Percentiles rank a stretch among this genome's conserved stretches.
Evolutionary conservation across 495 filamentous ascomycete species (phyloP).

Genomic region (Parathielavia appendiculata): DNA sequence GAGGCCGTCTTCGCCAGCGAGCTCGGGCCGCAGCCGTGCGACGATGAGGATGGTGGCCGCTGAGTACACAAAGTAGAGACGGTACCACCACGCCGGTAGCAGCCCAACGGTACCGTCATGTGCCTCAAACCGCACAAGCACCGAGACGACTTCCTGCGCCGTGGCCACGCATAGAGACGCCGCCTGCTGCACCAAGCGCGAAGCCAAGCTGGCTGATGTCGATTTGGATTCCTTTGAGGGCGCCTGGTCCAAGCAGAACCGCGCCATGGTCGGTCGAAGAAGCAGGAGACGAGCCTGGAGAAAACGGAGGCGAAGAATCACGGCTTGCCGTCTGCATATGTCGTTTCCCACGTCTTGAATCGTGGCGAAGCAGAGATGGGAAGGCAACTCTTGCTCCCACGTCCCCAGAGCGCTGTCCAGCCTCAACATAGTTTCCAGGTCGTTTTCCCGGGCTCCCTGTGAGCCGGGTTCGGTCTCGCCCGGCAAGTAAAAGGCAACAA

Average conservation of each 20-base stretch:
- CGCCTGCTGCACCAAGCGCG: not conserved
- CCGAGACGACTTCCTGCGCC: not conserved
- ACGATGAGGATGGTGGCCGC: constrained; percentile 1
- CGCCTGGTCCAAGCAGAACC: not conserved
- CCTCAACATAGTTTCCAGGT: too few species aligned
- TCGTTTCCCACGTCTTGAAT: too few species aligned
- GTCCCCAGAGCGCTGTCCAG: too few species aligned
- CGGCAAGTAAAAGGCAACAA: too few species aligned
- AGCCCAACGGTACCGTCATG: too few species aligned
- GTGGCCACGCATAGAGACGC: not conserved
- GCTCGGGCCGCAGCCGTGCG: not conserved
- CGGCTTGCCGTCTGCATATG: too few species aligned
- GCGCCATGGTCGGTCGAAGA: not conserved
- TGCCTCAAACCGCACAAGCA: too few species aligned
- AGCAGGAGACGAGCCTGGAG: not conserved
- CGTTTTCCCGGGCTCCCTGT: too few species aligned
- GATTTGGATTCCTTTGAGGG: too few species aligned
- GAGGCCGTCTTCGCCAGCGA: not conserved
- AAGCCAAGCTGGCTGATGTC: not conserved
- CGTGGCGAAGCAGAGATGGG: not conserved
- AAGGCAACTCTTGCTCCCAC: too few species aligned
- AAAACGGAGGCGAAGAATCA: not conserved
- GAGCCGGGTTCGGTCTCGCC: too few species aligned
- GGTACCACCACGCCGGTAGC: constrained; percentile 1
- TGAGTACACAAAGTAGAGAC: not conserved